These are phyloP conservation scores for Phytophthora syringae DNA, from an alignment of 352 stramenopile genomes.

Conservation along the genomic window DNA sequence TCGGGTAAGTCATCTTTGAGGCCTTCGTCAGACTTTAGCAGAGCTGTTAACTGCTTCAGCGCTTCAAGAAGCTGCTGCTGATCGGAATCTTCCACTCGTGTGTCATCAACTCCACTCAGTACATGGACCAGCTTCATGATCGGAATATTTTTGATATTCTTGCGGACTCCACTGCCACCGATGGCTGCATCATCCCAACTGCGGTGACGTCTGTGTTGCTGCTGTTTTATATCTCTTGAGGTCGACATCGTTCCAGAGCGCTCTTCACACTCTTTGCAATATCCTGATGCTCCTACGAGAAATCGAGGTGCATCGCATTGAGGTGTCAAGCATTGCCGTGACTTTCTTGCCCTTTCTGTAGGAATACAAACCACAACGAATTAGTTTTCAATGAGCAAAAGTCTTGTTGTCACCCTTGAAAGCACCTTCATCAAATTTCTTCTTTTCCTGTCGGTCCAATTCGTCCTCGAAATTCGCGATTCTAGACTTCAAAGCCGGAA, in stretches of 20 bases:
- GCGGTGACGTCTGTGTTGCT: slow-evolving; percentile 46
- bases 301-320: slow-evolving; percentile 73
- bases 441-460: slow-evolving; percentile 42
- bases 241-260: neutral
- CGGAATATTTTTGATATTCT: slow-evolving; percentile 50
- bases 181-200: slow-evolving; percentile 51
- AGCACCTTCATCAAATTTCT: slow-evolving; percentile 46
- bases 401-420: neutral
- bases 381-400: slow-evolving; percentile 1
- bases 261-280: slow-evolving; percentile 69
- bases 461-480: slow-evolving; percentile 55
- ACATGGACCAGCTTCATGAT: slow-evolving; percentile 49
- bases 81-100: slow-evolving; percentile 12
- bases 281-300: slow-evolving; percentile 63
- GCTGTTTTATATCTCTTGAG: slow-evolving; percentile 17
- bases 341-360: slow-evolving; percentile 55
- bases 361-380: neutral
- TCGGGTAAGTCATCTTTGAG: slow-evolving; percentile 86
- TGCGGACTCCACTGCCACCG: slow-evolving; percentile 28
- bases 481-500: slow-evolving; percentile 36
- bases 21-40: slow-evolving; percentile 55
- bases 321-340: slow-evolving; percentile 66
- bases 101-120: slow-evolving; percentile 35
- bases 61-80: slow-evolving; percentile 43
- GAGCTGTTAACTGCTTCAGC: slow-evolving; percentile 54